phyloP scores from a whole-genome alignment of 495 filamentous ascomycete species.

The Penicillium lividum region DNA sequence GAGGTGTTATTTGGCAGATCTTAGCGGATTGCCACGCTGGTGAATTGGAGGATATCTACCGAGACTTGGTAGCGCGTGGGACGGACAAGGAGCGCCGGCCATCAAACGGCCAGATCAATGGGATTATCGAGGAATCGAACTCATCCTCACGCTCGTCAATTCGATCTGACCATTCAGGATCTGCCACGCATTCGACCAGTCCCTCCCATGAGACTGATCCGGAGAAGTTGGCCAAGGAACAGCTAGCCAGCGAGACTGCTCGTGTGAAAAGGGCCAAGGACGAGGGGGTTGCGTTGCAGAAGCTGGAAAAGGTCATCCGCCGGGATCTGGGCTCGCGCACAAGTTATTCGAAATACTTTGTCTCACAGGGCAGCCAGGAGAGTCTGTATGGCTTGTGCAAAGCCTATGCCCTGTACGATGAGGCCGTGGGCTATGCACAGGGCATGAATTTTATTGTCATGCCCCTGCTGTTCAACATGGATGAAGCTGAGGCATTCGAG shows the following conservation, averaged over 20 bases:
- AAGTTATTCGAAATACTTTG: constrained; percentile 92
- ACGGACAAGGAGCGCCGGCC: constrained; percentile 66
- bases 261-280: constrained; percentile 74
- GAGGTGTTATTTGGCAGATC: constrained; percentile 97
- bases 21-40: constrained; percentile 90
- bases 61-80: constrained; percentile 75
- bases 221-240: constrained; percentile 65
- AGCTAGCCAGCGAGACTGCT: constrained; percentile 64
- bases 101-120: constrained; percentile 42
- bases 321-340: constrained; percentile 89
- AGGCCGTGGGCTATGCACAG: constrained; percentile 93
- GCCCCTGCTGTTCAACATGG: constrained; percentile 98
- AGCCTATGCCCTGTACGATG: constrained; percentile 94
- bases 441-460: constrained; percentile 99
- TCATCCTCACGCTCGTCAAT: constrained; percentile 78
- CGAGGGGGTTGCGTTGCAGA: constrained; percentile 67
- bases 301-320: constrained; percentile 88
- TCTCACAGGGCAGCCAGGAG: constrained; percentile 87
- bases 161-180: constrained; percentile 75
- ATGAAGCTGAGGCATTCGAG: constrained; percentile 94
- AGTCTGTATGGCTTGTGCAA: constrained; percentile 94
- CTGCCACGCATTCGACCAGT: constrained; percentile 60
- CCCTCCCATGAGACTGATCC: constrained; percentile 61
- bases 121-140: constrained; percentile 54
- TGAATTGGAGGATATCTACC: constrained; percentile 85